Conservation (phyloP, 192 early-diverging fungal species). For the Backusella tarrabulga region DNA sequence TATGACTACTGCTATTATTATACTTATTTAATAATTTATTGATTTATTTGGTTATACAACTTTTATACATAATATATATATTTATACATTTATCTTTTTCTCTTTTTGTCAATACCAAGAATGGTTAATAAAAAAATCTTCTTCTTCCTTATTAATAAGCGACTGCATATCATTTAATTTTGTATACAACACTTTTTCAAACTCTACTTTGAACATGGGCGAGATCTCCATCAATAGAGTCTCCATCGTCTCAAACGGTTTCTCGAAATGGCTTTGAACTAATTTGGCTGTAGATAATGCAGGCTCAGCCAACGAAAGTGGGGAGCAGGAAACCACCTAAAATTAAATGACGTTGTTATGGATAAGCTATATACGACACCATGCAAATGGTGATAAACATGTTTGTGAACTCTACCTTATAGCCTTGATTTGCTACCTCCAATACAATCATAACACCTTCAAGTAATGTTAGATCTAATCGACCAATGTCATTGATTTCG, state of each 20-base stretch:
- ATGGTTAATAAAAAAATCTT: neutral
- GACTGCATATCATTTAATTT: slow-evolving; percentile 22
- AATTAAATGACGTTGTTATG: neutral
- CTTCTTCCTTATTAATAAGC: slow-evolving; percentile 1
- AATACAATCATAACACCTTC: slow-evolving; percentile 25
- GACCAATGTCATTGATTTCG: slow-evolving; percentile 10
- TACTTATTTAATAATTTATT: neutral
- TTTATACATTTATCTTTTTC: neutral
- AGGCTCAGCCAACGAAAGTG: neutral
- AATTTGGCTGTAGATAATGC: neutral
- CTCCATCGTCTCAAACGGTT: slow-evolving; percentile 40
- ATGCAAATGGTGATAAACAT: neutral
- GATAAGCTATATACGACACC: neutral
- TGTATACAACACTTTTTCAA: slow-evolving; percentile 29
- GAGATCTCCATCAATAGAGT: slow-evolving; percentile 26
- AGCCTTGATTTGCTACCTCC: slow-evolving; percentile 18
- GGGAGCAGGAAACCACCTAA: neutral
- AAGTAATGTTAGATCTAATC: slow-evolving; percentile 23
- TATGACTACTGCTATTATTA: neutral
- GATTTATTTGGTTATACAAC: neutral
- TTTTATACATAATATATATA: neutral
- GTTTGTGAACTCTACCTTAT: slow-evolving; percentile 19
- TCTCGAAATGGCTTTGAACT: slow-evolving; percentile 1
- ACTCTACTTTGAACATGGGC: slow-evolving; percentile 32
- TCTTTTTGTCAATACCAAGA: neutral